phyloP scores from a whole-genome alignment of 1,284 basidiomycete genomes.

The Rhodotorula sp. region DNA sequence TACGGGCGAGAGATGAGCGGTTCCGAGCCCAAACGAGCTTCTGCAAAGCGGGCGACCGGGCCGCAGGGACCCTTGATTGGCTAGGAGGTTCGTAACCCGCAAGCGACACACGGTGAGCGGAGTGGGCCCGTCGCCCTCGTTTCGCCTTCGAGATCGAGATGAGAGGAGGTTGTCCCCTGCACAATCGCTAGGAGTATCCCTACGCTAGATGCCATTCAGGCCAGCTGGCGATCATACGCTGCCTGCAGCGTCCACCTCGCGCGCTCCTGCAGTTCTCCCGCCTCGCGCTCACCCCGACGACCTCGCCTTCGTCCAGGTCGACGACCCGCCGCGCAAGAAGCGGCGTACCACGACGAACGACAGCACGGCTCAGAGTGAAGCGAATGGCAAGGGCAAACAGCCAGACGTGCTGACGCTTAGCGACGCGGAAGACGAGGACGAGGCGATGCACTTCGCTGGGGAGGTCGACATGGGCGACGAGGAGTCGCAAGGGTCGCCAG shows the following conservation, averaged over 20 bases:
- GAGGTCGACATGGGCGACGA: neutral
- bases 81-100: too few relatives aligned
- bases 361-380: neutral
- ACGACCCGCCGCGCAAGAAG: neutral
- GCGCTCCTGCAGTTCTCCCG: too few relatives aligned
- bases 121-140: too few relatives aligned
- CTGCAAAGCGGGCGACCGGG: too few relatives aligned
- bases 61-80: too few relatives aligned
- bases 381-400: conserved; percentile 11
- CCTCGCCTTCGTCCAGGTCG: conserved; percentile 4
- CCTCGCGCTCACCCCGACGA: neutral
- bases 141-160: neutral
- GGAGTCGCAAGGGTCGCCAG: neutral
- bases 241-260: neutral
- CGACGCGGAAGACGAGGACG: conserved; percentile 26
- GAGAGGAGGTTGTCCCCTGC: neutral
- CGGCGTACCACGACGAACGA: too few relatives aligned
- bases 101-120: too few relatives aligned
- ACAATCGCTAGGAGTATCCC: too few relatives aligned
- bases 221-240: neutral
- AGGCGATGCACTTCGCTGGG: conserved; percentile 3
- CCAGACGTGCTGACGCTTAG: conserved; percentile 15
- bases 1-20: too few relatives aligned
- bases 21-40: too few relatives aligned
- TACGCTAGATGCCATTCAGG: conserved; percentile 2